These are phyloP conservation scores for Dentipellis fragilis DNA, from an alignment of 768 basidiomycete genomes.

Conservation along the genomic window DNA sequence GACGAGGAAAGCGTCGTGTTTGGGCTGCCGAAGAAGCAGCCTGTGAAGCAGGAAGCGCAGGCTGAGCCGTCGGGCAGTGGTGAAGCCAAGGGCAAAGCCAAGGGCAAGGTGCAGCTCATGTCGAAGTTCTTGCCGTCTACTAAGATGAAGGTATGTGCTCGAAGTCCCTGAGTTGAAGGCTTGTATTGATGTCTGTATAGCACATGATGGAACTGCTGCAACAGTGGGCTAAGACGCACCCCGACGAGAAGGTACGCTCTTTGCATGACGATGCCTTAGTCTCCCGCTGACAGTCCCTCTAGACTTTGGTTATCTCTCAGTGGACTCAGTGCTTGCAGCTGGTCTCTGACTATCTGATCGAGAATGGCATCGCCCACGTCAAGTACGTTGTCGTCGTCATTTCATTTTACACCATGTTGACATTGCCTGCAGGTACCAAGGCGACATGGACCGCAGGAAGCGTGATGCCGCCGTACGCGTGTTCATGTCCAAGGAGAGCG, in stretches of 20 bases:
- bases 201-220: slow-evolving; percentile 50
- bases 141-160: slow-evolving; percentile 54
- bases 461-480: slow-evolving; percentile 44
- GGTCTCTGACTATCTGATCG: slow-evolving; percentile 50
- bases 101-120: slow-evolving; percentile 30
- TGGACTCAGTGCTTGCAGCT: slow-evolving; percentile 61
- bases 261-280: not conserved
- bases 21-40: slow-evolving; percentile 20
- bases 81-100: not conserved
- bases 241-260: slow-evolving; percentile 48
- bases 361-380: slow-evolving; percentile 41
- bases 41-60: slow-evolving; percentile 13
- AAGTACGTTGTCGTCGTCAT: slow-evolving; percentile 27
- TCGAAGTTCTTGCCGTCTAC: slow-evolving; percentile 56
- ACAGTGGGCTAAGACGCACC: slow-evolving; percentile 33
- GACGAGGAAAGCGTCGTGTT: slow-evolving; percentile 34
- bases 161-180: not conserved
- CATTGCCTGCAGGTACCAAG: slow-evolving; percentile 37
- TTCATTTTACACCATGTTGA: not conserved
- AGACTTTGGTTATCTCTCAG: slow-evolving; percentile 60
- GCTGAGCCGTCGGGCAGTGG: not conserved
- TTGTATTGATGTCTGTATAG: slow-evolving; percentile 18
- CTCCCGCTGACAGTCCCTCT: slow-evolving; percentile 1
- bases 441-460: slow-evolving; percentile 42
- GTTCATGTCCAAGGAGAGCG: slow-evolving; percentile 53